Conservation (phyloP, 192 early-diverging fungal species). For the Geranomyces michiganensis region DNA sequence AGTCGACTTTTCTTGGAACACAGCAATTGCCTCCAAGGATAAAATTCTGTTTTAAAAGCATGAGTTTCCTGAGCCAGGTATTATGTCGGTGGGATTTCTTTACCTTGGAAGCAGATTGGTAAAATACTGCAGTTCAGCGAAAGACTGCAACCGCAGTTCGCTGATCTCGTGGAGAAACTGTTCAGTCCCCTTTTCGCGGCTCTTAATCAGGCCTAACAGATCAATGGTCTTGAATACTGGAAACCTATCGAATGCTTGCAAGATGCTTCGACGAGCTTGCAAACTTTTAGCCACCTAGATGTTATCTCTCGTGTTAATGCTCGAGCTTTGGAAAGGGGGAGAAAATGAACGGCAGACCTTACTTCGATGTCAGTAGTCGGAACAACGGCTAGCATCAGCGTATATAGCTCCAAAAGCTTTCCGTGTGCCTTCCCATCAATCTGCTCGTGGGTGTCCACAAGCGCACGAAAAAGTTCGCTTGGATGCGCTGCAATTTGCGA, state of each 20-base stretch:
- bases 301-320: no score
- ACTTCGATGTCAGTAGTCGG: no score
- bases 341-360: no score
- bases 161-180: background rate
- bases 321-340: no score
- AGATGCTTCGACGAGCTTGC: background rate
- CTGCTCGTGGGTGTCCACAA: background rate
- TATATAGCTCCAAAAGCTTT: conserved; percentile 11
- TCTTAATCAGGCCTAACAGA: background rate
- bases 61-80: no score
- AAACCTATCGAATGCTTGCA: background rate
- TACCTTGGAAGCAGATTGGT: background rate
- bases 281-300: no score
- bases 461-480: background rate
- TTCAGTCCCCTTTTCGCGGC: background rate
- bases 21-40: background rate
- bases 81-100: no score
- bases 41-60: background rate
- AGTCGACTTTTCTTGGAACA: background rate
- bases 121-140: background rate
- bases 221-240: background rate
- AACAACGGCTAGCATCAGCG: background rate
- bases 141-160: background rate
- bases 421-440: conserved; percentile 3
- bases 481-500: background rate